phyloP scores from a whole-genome alignment of 331 rosid genomes.

The Phaseolus coccineus region DNA sequence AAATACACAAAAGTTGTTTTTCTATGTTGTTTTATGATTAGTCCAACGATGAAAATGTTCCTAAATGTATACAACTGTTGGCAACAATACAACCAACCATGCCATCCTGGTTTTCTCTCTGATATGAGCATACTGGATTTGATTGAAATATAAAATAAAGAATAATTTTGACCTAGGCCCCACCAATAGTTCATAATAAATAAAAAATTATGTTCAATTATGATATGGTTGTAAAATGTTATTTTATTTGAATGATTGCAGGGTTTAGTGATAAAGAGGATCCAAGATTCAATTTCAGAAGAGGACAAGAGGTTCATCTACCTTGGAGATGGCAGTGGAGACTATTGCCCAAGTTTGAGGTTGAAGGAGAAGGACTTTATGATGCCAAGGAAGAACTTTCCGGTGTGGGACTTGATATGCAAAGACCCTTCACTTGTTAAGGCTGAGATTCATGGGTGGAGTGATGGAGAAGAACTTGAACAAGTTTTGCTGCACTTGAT shows the following conservation, averaged over 20 bases:
- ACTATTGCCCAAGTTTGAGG: slow-evolving; percentile 82
- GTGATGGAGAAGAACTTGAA: slow-evolving; percentile 72
- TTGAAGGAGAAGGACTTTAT: slow-evolving; percentile 62
- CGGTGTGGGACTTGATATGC: slow-evolving; percentile 73
- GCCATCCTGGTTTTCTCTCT: not conserved
- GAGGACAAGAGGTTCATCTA: slow-evolving; percentile 68
- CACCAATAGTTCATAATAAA: not conserved
- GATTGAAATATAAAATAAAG: not conserved
- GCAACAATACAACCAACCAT: not conserved
- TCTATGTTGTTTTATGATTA: no score
- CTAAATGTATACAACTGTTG: not conserved
- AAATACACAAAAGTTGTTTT: not conserved
- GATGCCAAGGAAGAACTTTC: slow-evolving; percentile 88
- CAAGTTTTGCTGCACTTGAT: slow-evolving; percentile 57
- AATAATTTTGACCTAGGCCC: not conserved
- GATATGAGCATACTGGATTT: slow-evolving; percentile 16
- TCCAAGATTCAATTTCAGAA: slow-evolving; percentile 46
- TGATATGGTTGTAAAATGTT: not conserved
- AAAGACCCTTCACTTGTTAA: slow-evolving; percentile 65
- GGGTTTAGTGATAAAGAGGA: slow-evolving; percentile 68
- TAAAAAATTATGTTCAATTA: not conserved
- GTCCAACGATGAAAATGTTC: not conserved
- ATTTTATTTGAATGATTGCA: slow-evolving; percentile 29
- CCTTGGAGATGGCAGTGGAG: slow-evolving; percentile 86
- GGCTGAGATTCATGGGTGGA: slow-evolving; percentile 81